A percentile compares a stretch with the other conserved stretches of the same genome.
phyloP scores from a whole-genome alignment of 768 basidiomycete species.

The Suillus weaverae region DNA sequence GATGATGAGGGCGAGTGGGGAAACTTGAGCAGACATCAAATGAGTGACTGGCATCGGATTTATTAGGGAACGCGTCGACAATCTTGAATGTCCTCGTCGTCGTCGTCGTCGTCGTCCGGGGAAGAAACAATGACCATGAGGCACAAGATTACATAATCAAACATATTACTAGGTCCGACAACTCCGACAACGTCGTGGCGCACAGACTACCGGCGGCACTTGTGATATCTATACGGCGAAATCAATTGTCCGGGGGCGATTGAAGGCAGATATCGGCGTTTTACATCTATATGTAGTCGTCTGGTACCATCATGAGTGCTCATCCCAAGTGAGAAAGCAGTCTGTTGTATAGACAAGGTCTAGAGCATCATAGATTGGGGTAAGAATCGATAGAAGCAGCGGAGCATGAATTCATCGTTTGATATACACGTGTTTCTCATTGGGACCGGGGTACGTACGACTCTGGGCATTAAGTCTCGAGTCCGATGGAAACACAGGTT shows the following conservation, averaged over 20 bases:
- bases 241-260: not conserved
- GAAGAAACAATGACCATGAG: not conserved
- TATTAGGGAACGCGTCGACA: not conserved
- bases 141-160: not conserved
- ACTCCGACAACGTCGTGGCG: not conserved
- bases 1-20: slow-evolving; percentile 60
- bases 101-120: not conserved
- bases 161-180: not conserved
- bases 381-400: not conserved
- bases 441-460: not conserved
- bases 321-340: not conserved
- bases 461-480: not conserved
- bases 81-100: not conserved
- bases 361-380: not conserved
- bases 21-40: slow-evolving; percentile 45
- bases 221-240: not conserved
- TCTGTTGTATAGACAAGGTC: not conserved
- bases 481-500: not conserved
- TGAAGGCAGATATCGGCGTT: not conserved
- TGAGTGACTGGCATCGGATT: slow-evolving; percentile 50
- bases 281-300: not conserved
- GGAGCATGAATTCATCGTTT: not conserved
- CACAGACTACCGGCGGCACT: not conserved
- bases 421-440: not conserved
- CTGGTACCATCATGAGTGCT: not conserved